Conservation (phyloP, 768 basidiomycete species). For the Auriculariales sp. region DNA sequence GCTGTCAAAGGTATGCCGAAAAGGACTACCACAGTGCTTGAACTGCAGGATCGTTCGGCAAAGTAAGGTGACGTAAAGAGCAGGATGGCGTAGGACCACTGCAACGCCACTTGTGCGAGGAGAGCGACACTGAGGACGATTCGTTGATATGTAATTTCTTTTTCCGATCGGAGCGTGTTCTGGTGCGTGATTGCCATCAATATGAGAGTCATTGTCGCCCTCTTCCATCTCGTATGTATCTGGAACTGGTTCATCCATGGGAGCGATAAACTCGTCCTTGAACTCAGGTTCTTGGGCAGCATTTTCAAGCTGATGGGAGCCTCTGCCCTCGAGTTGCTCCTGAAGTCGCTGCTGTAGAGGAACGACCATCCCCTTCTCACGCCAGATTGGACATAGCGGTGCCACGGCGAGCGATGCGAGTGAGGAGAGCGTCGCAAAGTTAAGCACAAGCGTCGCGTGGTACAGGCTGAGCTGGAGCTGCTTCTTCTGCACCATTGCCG, state of each 20-base stretch:
- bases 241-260: too few relatives aligned
- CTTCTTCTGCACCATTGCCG: constrained; percentile 6
- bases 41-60: constrained; percentile 5
- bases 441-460: constrained; percentile 7
- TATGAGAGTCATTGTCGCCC: not conserved
- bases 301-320: too few relatives aligned
- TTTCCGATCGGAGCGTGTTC: not conserved
- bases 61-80: constrained; percentile 7
- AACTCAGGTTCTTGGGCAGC: not conserved
- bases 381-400: constrained; percentile 7
- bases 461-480: constrained; percentile 4
- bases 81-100: constrained; percentile 6
- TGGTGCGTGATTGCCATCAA: not conserved
- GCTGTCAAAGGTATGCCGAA: constrained; percentile 5
- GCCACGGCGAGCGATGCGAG: constrained; percentile 6
- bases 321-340: too few relatives aligned
- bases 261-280: too few relatives aligned
- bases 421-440: constrained; percentile 8
- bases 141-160: not conserved
- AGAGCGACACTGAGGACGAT: not conserved
- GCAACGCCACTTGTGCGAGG: constrained; percentile 3
- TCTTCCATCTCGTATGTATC: too few relatives aligned
- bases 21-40: constrained; percentile 2
- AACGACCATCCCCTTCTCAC: not conserved
- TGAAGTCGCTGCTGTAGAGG: not conserved